Percentiles rank a stretch among this genome's conserved stretches.
Conservation (phyloP, 148 eudicot species). For the Limonium bicolor region DNA sequence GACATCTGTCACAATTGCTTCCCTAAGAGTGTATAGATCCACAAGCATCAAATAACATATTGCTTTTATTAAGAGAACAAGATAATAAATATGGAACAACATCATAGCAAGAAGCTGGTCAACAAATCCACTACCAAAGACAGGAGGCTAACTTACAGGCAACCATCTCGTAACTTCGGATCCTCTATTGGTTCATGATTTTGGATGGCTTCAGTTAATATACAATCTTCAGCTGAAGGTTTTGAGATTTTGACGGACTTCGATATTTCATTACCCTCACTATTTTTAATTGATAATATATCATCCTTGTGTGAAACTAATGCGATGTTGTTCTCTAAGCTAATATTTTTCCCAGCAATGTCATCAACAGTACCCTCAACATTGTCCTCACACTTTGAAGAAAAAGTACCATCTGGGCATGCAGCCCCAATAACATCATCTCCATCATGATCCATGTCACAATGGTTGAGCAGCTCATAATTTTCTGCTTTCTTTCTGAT, state of each 20-base stretch:
- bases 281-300: too few relatives aligned
- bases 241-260: constrained; percentile 10
- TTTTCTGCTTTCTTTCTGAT: neutral
- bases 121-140: neutral
- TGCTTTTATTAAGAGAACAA: too few relatives aligned
- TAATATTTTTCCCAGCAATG: too few relatives aligned
- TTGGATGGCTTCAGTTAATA: constrained; percentile 10
- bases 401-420: constrained; percentile 10
- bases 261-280: constrained; percentile 10
- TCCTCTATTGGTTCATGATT: constrained; percentile 8
- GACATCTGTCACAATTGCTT: constrained; percentile 20
- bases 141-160: constrained; percentile 26
- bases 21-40: constrained; percentile 15
- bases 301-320: too few relatives aligned
- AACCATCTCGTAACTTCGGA: constrained; percentile 15
- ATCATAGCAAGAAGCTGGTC: neutral
- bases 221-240: constrained; percentile 7
- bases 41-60: constrained; percentile 5
- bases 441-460: neutral
- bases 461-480: neutral
- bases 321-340: too few relatives aligned
- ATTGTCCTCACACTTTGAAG: too few relatives aligned
- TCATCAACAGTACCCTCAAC: too few relatives aligned
- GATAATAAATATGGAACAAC: too few relatives aligned
- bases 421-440: constrained; percentile 4